phyloP scores from a whole-genome alignment of 768 basidiomycete genomes.

The Collybia sp. region DNA sequence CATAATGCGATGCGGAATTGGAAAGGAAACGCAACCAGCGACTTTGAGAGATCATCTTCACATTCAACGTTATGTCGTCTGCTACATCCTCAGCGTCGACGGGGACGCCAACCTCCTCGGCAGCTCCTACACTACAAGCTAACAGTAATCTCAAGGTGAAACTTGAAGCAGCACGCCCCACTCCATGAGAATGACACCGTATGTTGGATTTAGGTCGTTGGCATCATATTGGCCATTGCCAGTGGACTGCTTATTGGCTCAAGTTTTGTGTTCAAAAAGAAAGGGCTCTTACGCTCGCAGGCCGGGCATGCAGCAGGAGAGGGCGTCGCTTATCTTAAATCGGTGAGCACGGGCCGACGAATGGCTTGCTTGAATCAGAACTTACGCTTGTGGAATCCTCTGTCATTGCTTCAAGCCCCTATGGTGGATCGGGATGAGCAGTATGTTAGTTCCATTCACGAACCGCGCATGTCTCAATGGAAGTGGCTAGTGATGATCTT shows the following conservation, averaged over 20 bases:
- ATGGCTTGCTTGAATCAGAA: slow-evolving; percentile 1
- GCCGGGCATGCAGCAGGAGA: slow-evolving; percentile 76
- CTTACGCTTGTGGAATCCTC: slow-evolving; percentile 6
- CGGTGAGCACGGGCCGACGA: slow-evolving; percentile 45
- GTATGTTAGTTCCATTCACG: slow-evolving; percentile 34
- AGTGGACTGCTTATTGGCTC: slow-evolving; percentile 89
- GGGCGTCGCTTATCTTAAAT: slow-evolving; percentile 94
- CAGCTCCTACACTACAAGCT: too few species aligned
- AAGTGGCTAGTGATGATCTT: slow-evolving; percentile 74
- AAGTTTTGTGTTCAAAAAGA: slow-evolving; percentile 98
- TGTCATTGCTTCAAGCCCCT: slow-evolving; percentile 43
- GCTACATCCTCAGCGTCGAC: too few species aligned
- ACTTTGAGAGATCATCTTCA: too few species aligned
- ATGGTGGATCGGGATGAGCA: slow-evolving; percentile 95
- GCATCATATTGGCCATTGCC: slow-evolving; percentile 67
- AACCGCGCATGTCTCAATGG: too few species aligned
- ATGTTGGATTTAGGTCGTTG: slow-evolving; percentile 50
- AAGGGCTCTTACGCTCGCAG: slow-evolving; percentile 77
- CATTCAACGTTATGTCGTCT: too few species aligned
- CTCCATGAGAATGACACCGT: slow-evolving; percentile 4
- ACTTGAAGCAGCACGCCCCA: too few species aligned
- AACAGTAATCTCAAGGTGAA: too few species aligned
- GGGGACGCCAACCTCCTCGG: too few species aligned
- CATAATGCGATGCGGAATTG: too few species aligned
- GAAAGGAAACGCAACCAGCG: too few species aligned